phyloP scores from a whole-genome alignment of 164 flowering plant genomes.

The Annona squamosa region DNA sequence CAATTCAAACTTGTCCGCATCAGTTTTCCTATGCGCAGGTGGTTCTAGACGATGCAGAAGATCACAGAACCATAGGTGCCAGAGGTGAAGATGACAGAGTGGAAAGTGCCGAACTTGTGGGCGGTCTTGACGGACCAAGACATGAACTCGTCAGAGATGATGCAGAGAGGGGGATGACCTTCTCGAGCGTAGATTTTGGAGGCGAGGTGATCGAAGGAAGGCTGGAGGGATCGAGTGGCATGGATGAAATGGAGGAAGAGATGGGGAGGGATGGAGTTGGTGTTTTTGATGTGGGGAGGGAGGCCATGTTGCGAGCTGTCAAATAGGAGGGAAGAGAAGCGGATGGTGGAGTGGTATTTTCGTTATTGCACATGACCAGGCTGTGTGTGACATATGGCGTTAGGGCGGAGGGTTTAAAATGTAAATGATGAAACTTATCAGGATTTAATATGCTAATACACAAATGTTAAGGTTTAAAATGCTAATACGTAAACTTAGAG shows the following conservation, averaged over 20 bases:
- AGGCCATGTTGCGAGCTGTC: slow-evolving; percentile 17
- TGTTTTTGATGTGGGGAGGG: slow-evolving; percentile 12
- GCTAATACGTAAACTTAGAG: too few relatives aligned
- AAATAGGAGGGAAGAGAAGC: slow-evolving; percentile 16
- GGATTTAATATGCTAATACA: too few relatives aligned
- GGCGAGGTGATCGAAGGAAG: slow-evolving; percentile 13
- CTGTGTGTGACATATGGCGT: too few relatives aligned
- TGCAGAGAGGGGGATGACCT: slow-evolving; percentile 3
- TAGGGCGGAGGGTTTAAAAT: too few relatives aligned
- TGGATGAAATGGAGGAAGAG: slow-evolving; percentile 4
- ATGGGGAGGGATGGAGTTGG: slow-evolving; percentile 8
- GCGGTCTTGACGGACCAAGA: slow-evolving; percentile 22
- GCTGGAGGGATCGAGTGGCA: slow-evolving; percentile 10
- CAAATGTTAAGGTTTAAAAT: too few relatives aligned
- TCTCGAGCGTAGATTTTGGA: neutral
- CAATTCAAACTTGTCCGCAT: too few relatives aligned
- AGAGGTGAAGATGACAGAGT: slow-evolving; percentile 6
- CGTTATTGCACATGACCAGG: too few relatives aligned
- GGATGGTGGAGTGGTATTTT: slow-evolving; percentile 1
- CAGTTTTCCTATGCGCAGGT: neutral
- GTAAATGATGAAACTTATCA: too few relatives aligned
- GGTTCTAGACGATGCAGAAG: slow-evolving; percentile 10
- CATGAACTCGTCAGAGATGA: slow-evolving; percentile 14
- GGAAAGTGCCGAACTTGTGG: slow-evolving; percentile 10
- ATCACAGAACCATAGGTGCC: slow-evolving; percentile 15